Evolutionary conservation across 2,329 filamentous ascomycete species (phyloP), one percentile per base, ranked within the genome.

Genomic region (Fusarium armeniacum): DNA sequence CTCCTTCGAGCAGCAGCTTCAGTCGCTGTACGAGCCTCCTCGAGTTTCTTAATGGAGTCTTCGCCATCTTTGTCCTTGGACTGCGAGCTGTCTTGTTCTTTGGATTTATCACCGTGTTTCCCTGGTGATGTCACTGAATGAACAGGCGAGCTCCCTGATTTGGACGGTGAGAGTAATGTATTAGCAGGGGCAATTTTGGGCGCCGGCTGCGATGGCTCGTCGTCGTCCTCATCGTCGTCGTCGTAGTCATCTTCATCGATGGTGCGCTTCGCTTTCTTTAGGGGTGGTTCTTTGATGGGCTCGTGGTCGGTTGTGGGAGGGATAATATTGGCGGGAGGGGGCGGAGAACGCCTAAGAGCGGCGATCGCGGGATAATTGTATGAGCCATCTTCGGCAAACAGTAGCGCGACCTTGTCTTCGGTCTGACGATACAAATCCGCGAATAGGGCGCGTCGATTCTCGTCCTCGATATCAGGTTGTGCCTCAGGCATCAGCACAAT

Each of bases 31-130:
- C 96, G 96, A 72, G 93, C 93, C 77, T 97, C 93, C 79, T 98
- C 94, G 69, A 98, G 82, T 79, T 94, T 93, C 81, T 97, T 97
- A 76, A 96, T 93, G 79, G 93, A 92, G 83, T 97, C 93, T 77
- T 97, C 94, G 10, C 91, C 90, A 26, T 90, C 87, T 78, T 93
- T 93, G 58, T 88, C 83, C 80, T 84, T 85, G 74, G 87, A 77
- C 69, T 84, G 84, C 36, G 81, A 80, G 11, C 73, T 76, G 47
- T 84, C 83, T 53, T 83, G 82, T 11, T 83, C 83, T 69, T 86
- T 87, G 51, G 84, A 76, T 72, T 88, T 89, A 43, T 86, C 82
- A 58, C 81, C 78, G 28, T 85, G 84, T 71, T 86, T 90, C 58
- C 87, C 89, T 67, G 84, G 89, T 70, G 86, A 91, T 71, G 84